A percentile compares a stretch with the other conserved stretches of the same genome.
These are phyloP conservation scores for Aspergillus sp. DNA, from an alignment of 2,329 filamentous ascomycete species.

Conservation along the genomic window DNA sequence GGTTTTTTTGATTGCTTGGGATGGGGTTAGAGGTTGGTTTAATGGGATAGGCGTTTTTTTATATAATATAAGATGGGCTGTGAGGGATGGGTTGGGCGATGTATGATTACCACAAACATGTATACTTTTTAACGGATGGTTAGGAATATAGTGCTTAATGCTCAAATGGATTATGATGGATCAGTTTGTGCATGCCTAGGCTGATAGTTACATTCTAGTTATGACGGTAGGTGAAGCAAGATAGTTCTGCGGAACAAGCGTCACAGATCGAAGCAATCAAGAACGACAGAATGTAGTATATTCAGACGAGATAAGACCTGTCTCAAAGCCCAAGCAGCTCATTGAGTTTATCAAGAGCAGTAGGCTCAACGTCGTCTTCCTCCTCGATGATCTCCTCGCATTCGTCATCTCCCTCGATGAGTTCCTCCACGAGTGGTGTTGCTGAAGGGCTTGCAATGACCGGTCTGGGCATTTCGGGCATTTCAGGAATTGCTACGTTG, in stretches of 20 bases:
- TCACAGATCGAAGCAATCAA: not conserved
- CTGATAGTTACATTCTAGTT: no score
- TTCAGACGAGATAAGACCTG: not conserved
- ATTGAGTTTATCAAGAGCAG: slow-evolving; percentile 28
- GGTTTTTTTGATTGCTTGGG: not conserved
- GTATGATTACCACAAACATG: no score
- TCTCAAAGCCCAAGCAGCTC: slow-evolving; percentile 21
- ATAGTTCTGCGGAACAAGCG: not conserved
- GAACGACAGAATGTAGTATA: not conserved
- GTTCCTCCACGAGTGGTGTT: not conserved
- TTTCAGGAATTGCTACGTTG: not conserved
- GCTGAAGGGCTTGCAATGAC: not conserved
- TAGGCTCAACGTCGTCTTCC: slow-evolving; percentile 26
- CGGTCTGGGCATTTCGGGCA: not conserved
- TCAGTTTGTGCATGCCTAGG: no score
- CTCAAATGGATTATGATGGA: no score
- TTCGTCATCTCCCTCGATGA: not conserved
- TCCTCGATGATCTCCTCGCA: slow-evolving; percentile 26
- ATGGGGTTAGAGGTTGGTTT: not conserved
- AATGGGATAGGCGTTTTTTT: not conserved
- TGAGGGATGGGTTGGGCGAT: not conserved
- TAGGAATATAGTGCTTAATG: no score
- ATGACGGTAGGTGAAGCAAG: no score
- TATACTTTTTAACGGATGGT: no score
- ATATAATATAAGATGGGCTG: not conserved